Evolutionary conservation across 164 flowering plant genomes (phyloP), one percentile per base, ranked within the genome.

Genomic region (Vitis rupestris): DNA sequence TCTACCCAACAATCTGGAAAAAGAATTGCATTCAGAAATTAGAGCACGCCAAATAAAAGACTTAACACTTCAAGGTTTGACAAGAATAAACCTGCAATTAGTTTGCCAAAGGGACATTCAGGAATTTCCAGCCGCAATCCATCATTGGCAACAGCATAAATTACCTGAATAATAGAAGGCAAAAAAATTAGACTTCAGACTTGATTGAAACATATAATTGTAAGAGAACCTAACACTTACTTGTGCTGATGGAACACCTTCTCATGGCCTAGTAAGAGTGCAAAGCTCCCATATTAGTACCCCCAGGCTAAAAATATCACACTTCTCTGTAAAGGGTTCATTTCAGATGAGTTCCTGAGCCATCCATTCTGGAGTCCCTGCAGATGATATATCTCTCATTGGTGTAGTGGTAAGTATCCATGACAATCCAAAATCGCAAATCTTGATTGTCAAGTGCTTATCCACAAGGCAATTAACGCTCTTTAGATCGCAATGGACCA

Each of bases 331-430:
- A 71, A 86, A 88, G 56, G 86, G 86, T 73, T 90, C 92, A 52
- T 85, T 86, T 19, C 94, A 88, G 15, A 88, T 85, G 49, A 90
- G 89, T 67, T 87, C 94, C 61, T 90, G 94, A 62, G 94, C 92
- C 92, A 88, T 88, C 92, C 94, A 88, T 71, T 90, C 94, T 2
- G 94, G 94, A 77, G 92, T 86, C 12, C 94, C 91, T 14, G 90
- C 94, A 60, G 86, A 85, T 8, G 90, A 81, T 10, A 84, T 73
- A 67, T 85, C 87, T 76, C 79, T 81, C 67, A 84, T 75, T 49
- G 87, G 81, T 37, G 67, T 17, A 3, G 81, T 78, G 8, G 80
- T 76, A 85, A 84, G 81, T 69, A 85, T 74, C 66, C 86, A 75
- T 52, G 94, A 90, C 48, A 90, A 90, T 71, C 94, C 94, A 78